These are phyloP conservation scores for Aureobasidium sp. DNA, from an alignment of 2,329 filamentous ascomycete genomes.

Conservation along the genomic window DNA sequence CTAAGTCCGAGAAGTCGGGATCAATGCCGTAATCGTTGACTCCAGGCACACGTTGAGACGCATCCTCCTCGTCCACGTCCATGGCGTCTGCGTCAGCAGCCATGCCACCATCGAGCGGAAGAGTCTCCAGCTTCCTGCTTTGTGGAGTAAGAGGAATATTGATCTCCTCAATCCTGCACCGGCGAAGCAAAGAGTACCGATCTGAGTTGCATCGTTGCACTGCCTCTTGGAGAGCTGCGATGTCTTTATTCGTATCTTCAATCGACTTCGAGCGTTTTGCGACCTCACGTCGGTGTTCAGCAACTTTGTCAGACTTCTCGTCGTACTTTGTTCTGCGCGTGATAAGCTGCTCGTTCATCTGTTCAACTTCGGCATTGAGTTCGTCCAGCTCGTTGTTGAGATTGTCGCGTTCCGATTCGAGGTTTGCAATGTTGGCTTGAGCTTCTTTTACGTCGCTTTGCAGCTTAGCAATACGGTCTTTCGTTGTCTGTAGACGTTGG, in stretches of 20 bases:
- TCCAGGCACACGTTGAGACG: conserved; percentile 48
- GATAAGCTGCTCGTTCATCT: conserved; percentile 64
- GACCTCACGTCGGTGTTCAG: conserved; percentile 70
- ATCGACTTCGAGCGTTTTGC: conserved; percentile 80
- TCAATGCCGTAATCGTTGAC: conserved; percentile 88
- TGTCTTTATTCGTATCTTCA: conserved; percentile 64
- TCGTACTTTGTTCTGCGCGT: conserved; percentile 60
- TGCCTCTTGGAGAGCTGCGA: conserved; percentile 73
- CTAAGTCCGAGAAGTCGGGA: conserved; percentile 73
- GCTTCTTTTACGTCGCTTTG: conserved; percentile 61
- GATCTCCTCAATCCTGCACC: conserved; percentile 91
- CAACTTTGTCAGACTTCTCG: conserved; percentile 66
- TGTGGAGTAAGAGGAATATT: conserved; percentile 69
- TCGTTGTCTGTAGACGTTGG: conserved; percentile 63
- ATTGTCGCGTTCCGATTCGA: conserved; percentile 64
- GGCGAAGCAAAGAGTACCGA: conserved; percentile 75
- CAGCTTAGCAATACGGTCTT: conserved; percentile 61
- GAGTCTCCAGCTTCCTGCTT: conserved; percentile 64
- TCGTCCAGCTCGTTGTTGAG: conserved; percentile 67
- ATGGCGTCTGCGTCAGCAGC: conserved; percentile 63
- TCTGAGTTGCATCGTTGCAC: conserved; percentile 78
- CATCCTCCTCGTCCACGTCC: conserved; percentile 73
- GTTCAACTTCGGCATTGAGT: conserved; percentile 68
- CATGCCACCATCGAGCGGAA: conserved; percentile 75
- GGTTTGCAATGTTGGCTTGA: conserved; percentile 59